A percentile compares a stretch with the other conserved stretches of the same genome.
These are phyloP conservation scores for Grosmannia penicillata DNA, from an alignment of 2,329 filamentous ascomycete species.

Conservation along the genomic window DNA sequence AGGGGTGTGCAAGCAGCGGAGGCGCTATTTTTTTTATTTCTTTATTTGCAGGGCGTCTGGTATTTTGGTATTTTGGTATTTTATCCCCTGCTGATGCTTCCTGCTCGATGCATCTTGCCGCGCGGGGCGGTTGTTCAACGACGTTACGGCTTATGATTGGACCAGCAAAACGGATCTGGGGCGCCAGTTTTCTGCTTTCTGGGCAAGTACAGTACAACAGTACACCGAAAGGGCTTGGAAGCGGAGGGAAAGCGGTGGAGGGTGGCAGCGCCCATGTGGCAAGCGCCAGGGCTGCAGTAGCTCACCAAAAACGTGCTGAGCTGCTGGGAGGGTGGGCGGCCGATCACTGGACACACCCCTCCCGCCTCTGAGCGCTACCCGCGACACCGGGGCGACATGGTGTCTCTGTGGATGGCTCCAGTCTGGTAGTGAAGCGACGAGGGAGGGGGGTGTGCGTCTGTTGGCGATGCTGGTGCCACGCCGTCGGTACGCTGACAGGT, in stretches of 20 bases:
- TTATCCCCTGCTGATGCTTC: no score
- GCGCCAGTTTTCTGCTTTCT: slow-evolving; percentile 10
- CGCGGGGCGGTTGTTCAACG: slow-evolving; percentile 25
- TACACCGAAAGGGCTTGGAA: no score
- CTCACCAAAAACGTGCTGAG: no score
- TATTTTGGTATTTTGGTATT: neutral
- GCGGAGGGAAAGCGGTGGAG: slow-evolving; percentile 3
- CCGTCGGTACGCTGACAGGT: no score
- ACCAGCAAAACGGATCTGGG: slow-evolving; percentile 18
- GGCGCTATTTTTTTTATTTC: slow-evolving; percentile 3
- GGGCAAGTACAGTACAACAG: slow-evolving; percentile 28
- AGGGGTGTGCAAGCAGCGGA: slow-evolving; percentile 1
- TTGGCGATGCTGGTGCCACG: no score
- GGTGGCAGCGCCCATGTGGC: slow-evolving; percentile 10
- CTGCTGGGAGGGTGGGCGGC: slow-evolving; percentile 1
- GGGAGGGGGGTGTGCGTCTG: slow-evolving; percentile 10
- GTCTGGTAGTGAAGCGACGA: slow-evolving; percentile 3
- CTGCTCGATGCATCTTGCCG: slow-evolving; percentile 4
- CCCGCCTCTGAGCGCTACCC: slow-evolving; percentile 4
- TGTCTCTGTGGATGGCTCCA: no score
- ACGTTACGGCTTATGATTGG: slow-evolving; percentile 42
- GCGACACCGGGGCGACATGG: no score
- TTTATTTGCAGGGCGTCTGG: neutral
- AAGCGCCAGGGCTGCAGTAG: slow-evolving; percentile 18
- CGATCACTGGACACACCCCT: slow-evolving; percentile 4